A percentile compares a stretch with the other conserved stretches of the same genome.
These are phyloP conservation scores for Stylonectria norvegica DNA, from an alignment of 2,329 filamentous ascomycete genomes.

Conservation along the genomic window DNA sequence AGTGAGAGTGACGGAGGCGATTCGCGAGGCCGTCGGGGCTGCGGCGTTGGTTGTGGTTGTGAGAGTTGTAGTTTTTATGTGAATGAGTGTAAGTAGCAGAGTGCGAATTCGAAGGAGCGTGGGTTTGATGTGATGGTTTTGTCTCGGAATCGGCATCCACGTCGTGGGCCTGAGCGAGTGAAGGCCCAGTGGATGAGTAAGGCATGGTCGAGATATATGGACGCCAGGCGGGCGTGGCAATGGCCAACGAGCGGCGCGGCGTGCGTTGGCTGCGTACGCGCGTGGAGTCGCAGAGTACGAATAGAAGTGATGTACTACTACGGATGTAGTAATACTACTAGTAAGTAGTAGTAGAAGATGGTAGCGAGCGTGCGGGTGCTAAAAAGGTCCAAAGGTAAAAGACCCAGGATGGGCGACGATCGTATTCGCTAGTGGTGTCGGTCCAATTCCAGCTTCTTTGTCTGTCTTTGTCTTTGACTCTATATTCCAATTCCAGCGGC, in stretches of 20 bases:
- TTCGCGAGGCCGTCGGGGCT: slow-evolving; percentile 14
- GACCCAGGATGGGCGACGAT: slow-evolving; percentile 17
- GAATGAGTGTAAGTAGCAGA: slow-evolving; percentile 9
- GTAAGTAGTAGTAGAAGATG: too few relatives aligned
- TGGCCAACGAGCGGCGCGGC: slow-evolving; percentile 14
- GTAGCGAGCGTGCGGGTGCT: background rate
- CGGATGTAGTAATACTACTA: too few relatives aligned
- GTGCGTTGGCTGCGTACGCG: slow-evolving; percentile 5
- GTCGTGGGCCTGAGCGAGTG: slow-evolving; percentile 36
- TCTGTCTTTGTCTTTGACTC: background rate
- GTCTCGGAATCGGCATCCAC: slow-evolving; percentile 20
- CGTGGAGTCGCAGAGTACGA: slow-evolving; percentile 1
- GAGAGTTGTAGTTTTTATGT: slow-evolving; percentile 14
- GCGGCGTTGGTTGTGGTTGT: slow-evolving; percentile 25
- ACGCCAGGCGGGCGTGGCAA: slow-evolving; percentile 25
- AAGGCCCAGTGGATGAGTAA: slow-evolving; percentile 35
- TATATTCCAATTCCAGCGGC: background rate
- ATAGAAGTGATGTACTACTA: too few relatives aligned
- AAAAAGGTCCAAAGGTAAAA: slow-evolving; percentile 8
- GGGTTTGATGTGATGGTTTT: slow-evolving; percentile 11
- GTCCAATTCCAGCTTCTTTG: background rate
- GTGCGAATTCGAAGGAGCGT: slow-evolving; percentile 16
- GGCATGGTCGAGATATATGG: slow-evolving; percentile 30
- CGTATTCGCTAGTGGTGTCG: slow-evolving; percentile 22
- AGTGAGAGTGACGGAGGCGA: slow-evolving; percentile 20